Evolutionary conservation across 805 yeast genomes (phyloP).

Genomic region (Saturnispora gosingensis): DNA sequence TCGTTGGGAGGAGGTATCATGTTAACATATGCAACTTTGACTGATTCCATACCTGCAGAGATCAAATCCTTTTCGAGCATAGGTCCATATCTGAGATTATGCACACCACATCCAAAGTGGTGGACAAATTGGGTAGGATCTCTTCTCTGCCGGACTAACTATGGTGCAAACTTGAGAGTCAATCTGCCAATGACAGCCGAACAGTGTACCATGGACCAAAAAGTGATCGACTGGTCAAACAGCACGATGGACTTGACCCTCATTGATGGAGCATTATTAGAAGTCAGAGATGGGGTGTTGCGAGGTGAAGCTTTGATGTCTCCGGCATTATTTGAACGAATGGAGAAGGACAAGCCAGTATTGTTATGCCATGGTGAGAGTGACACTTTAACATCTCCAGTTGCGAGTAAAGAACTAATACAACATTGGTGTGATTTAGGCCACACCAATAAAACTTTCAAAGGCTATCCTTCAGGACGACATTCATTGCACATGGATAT

Average conservation of each 20-base stretch:
- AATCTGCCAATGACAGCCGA: conserved; percentile 50
- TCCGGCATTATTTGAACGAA: conserved; percentile 28
- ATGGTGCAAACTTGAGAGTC: conserved; percentile 29
- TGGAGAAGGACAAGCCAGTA: conserved; percentile 36
- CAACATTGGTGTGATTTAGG: conserved; percentile 20
- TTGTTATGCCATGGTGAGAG: conserved; percentile 51
- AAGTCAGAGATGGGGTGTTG: conserved; percentile 48
- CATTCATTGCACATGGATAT: conserved; percentile 41
- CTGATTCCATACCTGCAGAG: conserved; percentile 25
- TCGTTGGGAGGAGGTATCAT: conserved; percentile 81
- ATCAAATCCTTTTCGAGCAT: conserved; percentile 40
- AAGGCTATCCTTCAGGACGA: conserved; percentile 24
- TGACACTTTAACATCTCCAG: conserved; percentile 52
- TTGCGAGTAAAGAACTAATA: conserved; percentile 37
- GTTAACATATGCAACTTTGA: conserved; percentile 48
- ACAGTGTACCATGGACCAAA: conserved; percentile 42
- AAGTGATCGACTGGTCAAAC: conserved; percentile 37
- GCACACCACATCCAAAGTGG: conserved; percentile 25
- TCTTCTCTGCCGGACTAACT: conserved; percentile 36
- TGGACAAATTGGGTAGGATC: conserved; percentile 34
- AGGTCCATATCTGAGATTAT: conserved; percentile 50
- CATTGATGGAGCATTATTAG: conserved; percentile 45
- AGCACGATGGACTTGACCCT: conserved; percentile 31
- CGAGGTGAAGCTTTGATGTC: conserved; percentile 47
- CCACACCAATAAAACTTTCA: conserved; percentile 21